Conservation (phyloP, 2,329 filamentous ascomycete species). For the Arthrobotrys musiformis region DNA sequence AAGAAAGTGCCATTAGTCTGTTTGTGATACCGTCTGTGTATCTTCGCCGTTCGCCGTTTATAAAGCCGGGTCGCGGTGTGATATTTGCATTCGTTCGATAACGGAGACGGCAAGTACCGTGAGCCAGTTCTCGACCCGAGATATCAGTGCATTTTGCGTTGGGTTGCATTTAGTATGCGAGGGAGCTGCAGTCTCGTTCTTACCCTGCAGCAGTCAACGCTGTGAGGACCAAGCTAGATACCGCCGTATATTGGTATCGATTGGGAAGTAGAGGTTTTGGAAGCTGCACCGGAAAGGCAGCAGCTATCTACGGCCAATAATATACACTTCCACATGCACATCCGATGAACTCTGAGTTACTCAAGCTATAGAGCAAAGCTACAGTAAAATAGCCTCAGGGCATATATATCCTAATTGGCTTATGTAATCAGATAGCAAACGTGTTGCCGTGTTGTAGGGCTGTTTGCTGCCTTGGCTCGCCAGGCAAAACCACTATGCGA, state of each 20-base stretch:
- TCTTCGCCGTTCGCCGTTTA: neutral
- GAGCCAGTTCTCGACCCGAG: too few relatives aligned
- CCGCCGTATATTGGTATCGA: too few relatives aligned
- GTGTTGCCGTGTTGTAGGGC: conserved; percentile 3
- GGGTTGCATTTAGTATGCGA: conserved; percentile 1
- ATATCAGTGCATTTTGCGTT: neutral
- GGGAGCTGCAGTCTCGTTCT: neutral
- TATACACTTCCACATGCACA: neutral
- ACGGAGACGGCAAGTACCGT: neutral
- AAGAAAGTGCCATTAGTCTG: neutral
- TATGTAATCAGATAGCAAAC: neutral
- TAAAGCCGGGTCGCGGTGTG: neutral
- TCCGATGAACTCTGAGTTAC: neutral
- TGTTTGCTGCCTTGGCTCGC: conserved; percentile 10
- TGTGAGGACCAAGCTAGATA: too few relatives aligned
- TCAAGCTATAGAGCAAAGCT: neutral
- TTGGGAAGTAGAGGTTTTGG: neutral
- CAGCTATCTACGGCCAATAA: neutral
- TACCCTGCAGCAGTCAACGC: too few relatives aligned
- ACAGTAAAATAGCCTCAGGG: neutral
- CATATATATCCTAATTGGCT: too few relatives aligned
- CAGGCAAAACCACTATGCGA: conserved; percentile 4
- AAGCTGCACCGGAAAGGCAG: neutral
- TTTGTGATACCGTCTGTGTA: conserved; percentile 3
- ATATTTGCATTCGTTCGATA: conserved; percentile 5